phyloP scores from a whole-genome alignment of 169 alveolate genomes.

The Plasmodium fragile region DNA sequence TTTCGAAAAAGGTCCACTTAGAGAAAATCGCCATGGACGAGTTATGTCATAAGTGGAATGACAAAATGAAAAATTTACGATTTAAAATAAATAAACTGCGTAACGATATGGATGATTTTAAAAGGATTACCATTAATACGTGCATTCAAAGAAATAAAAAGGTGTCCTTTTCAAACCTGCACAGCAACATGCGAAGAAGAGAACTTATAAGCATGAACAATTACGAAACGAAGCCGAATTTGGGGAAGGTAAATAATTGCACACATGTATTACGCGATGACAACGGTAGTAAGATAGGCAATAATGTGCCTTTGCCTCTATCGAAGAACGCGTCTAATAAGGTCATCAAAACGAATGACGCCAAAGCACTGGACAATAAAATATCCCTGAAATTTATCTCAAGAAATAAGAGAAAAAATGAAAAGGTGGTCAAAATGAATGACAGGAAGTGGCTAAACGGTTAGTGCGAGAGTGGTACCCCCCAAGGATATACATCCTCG shows the following conservation, averaged over 20 bases:
- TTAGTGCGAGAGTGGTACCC: background rate
- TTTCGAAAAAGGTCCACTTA: background rate
- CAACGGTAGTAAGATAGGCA: constrained; percentile 3
- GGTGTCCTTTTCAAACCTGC: constrained; percentile 1
- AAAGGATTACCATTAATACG: constrained; percentile 23
- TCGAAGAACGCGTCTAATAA: constrained; percentile 50
- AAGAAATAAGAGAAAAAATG: constrained; percentile 73
- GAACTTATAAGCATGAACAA: constrained; percentile 52
- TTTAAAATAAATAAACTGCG: constrained; percentile 43
- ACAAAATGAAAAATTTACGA: constrained; percentile 31
- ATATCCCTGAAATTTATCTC: constrained; percentile 8
- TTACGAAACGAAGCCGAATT: constrained; percentile 22
- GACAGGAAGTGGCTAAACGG: constrained; percentile 68
- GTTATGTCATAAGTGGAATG: constrained; percentile 50
- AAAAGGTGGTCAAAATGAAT: constrained; percentile 44
- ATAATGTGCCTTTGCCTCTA: constrained; percentile 40
- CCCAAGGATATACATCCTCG: background rate
- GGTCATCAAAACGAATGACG: constrained; percentile 60
- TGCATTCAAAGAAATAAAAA: constrained; percentile 15
- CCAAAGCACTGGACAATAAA: constrained; percentile 26
- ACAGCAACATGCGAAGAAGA: constrained; percentile 37
- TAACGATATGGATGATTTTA: constrained; percentile 31
- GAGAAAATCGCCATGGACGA: constrained; percentile 18
- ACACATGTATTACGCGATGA: constrained; percentile 13
- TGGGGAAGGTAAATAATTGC: constrained; percentile 5